Evolutionary conservation across 1,284 basidiomycete genomes (phyloP), one percentile per base, ranked within the genome.

Genomic region (Neonothopanus nambi): DNA sequence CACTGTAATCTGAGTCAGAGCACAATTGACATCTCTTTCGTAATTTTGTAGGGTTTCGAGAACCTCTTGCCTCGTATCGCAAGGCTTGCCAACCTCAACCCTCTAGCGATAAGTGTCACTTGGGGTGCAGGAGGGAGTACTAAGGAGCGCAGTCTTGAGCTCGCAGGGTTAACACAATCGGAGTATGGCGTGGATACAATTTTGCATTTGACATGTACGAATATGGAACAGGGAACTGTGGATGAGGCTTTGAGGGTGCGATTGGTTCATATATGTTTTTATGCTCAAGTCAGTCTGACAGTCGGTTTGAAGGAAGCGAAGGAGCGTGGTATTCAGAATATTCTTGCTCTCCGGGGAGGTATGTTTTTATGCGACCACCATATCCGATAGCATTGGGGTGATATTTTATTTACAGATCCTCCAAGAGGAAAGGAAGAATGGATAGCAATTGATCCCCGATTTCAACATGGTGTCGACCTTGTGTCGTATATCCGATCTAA

Each of bases 111-210:
- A 61, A 93, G 89, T 63, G 81, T 98, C 35, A 98, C 95, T 62
- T 98, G 95, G 95, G 95, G 95, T 46, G 94, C 95, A 0, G 94
- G 95, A n/a, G 95, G 97, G 0, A 86, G 87, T 6, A 99, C 97
- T 0, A 91, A 85, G 58, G 91, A 95, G 30, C 81, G 90, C 45
- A 93, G 87, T 64, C 76, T 99, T 46, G 94, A 96, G 62, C 81
- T 99, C 3, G 92, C 91, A 0, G 77, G 82, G 52, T 67, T 90
- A 62, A 81, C 85, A 51, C 82, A 91, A 67, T 70, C 75, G 7
- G 85, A 91, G 49, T 84, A 89, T 67, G 81, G 80, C 3, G 71
- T 92, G 43, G 90, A 95, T 65, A 93, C 93, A 0, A 84, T 98
- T 57, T 74, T 99, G 63, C 97, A 99, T 76, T 70, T 99, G 60